These are phyloP conservation scores for Alternaria burnsii DNA, from an alignment of 2,329 filamentous ascomycete species.

Conservation along the genomic window DNA sequence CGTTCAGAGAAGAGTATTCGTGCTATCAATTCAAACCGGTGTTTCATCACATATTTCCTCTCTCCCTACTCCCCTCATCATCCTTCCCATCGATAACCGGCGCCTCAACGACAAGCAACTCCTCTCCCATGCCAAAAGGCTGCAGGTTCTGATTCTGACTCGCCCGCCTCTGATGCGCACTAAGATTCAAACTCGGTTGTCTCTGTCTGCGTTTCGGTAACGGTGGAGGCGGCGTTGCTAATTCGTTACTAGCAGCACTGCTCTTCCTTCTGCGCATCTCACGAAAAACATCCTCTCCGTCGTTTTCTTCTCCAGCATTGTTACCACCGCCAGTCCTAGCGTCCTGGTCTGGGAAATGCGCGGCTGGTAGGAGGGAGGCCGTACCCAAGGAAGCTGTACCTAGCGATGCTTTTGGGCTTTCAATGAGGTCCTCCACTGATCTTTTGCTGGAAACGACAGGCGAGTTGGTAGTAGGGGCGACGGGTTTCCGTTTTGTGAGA, in stretches of 20 bases:
- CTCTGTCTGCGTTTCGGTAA: conserved; percentile 59
- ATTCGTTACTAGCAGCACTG: conserved; percentile 6
- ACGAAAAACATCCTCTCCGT: conserved; percentile 19
- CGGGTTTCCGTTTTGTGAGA: conserved; percentile 71
- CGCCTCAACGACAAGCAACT: conserved; percentile 44
- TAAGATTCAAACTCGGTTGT: conserved; percentile 33
- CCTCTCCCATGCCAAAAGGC: conserved; percentile 20
- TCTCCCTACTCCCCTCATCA: neutral
- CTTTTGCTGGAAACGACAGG: conserved; percentile 10
- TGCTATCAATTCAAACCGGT: neutral
- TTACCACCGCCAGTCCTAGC: neutral
- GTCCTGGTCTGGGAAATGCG: conserved; percentile 13
- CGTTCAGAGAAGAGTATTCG: neutral
- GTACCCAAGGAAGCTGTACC: conserved; percentile 11
- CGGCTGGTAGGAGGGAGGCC: conserved; percentile 12
- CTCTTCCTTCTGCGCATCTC: conserved; percentile 18
- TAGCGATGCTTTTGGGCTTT: conserved; percentile 7
- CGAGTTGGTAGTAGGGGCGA: conserved; percentile 36
- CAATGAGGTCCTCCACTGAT: conserved; percentile 19
- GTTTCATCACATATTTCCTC: neutral
- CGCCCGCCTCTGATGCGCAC: conserved; percentile 12
- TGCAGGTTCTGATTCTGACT: conserved; percentile 9
- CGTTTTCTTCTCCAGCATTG: conserved; percentile 6
- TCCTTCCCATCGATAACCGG: conserved; percentile 19
- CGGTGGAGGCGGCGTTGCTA: conserved; percentile 49